Evolutionary conservation across 2,329 filamentous ascomycete species (phyloP).

Genomic region (Cryphonectria nitschkei): DNA sequence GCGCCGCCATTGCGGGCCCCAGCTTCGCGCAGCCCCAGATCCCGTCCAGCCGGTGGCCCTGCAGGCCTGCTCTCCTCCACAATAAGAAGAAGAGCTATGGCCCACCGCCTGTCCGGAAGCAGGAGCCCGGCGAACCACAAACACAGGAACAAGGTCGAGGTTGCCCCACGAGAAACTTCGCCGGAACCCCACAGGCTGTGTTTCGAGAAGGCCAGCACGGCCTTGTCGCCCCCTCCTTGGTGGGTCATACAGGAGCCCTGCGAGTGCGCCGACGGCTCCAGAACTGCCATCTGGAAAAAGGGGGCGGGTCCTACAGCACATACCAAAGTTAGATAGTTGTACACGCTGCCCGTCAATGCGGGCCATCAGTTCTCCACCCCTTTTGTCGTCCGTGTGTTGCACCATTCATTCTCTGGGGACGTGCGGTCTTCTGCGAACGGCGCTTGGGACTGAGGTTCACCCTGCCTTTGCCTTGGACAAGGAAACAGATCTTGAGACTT

Average conservation of each 20-base stretch:
- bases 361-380: background rate
- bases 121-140: slow-evolving; percentile 11
- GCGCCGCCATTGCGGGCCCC: slow-evolving; percentile 19
- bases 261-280: slow-evolving; percentile 6
- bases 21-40: slow-evolving; percentile 19
- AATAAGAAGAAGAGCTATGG: slow-evolving; percentile 2
- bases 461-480: background rate
- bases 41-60: slow-evolving; percentile 15
- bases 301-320: background rate
- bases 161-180: slow-evolving; percentile 6
- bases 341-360: background rate
- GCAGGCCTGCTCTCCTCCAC: background rate
- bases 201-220: slow-evolving; percentile 28
- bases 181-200: slow-evolving; percentile 8
- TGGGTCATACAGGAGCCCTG: slow-evolving; percentile 15
- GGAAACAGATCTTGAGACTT: background rate
- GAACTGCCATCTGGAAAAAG: background rate
- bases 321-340: background rate
- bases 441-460: background rate
- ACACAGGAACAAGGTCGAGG: background rate
- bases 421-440: background rate
- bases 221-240: background rate
- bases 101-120: background rate
- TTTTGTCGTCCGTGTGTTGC: background rate
- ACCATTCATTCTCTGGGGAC: background rate